Base-by-base conservation (phyloP, 495 filamentous ascomycete genomes). In the Haplographium delicatum region DNA sequence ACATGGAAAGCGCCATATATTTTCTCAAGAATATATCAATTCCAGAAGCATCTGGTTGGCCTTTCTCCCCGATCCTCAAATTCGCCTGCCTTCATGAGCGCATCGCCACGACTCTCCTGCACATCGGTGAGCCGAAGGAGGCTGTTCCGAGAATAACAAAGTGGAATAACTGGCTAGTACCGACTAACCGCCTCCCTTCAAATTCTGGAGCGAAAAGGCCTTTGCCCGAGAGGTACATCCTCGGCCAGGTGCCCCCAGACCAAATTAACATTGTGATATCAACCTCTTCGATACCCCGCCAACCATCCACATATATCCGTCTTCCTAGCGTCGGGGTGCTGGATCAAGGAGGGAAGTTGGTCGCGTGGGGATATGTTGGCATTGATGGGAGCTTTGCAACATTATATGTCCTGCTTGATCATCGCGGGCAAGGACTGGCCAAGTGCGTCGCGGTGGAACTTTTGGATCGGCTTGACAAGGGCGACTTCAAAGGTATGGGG, bases 351-450 rank as follows among this genome's bases (percentile, higher is more conserved):
- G 50, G 51, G 6, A 42, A 38, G 8, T 37, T 62, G 22, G 53
- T 60, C 9, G 60, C 56, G 16, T 62, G 60, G 60, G 52, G 40
- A 1, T 81, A 75, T 50, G 50, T 77, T 4, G 68, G 67, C 5
- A 23, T 66, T 3, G 75, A 79, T 59, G 75, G 76, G 2, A 60
- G 63, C 5, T 46, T 79, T 37, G 62, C 68, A 5, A 73, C 72
- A 6, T 43, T 81, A 47, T 72, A 77, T 59, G 75, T 79, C 38
- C 67, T 76, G 44, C 60, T 65, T 25, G 70, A 62, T 39, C 66
- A 78, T 63, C 61, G 76, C 1, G 71, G 74, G 0, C 57, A 53
- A 23, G 73, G 74, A 1, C 49, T 79, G 3, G 74, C 71, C 18
- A 58, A 63, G 31, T 23, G 50, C 11, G 65, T 78, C 40, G 66